Evolutionary conservation across 371 early-diverging fungal genomes (phyloP).

Genomic region (Mucor saturninus): DNA sequence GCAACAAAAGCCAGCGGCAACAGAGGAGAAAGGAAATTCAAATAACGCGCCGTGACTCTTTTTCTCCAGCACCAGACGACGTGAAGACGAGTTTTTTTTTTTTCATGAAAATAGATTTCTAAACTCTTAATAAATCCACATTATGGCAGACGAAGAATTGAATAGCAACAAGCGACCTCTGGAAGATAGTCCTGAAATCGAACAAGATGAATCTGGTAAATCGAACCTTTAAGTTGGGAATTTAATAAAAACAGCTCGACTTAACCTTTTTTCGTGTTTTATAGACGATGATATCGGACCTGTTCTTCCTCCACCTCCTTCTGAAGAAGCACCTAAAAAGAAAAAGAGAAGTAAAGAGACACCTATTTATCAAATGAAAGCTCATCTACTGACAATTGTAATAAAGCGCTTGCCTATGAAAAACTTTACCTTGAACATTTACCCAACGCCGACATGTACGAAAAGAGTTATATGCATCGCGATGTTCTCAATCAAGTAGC

Average conservation of each 20-base stretch:
- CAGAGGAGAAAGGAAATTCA: too few relatives aligned
- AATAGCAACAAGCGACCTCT: conserved; percentile 34
- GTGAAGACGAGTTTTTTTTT: too few relatives aligned
- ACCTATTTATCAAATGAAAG: neutral
- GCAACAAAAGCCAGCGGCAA: too few relatives aligned
- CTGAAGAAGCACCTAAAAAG: conserved; percentile 36
- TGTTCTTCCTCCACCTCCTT: conserved; percentile 38
- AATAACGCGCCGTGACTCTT: too few relatives aligned
- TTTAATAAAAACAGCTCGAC: neutral
- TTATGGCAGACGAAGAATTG: conserved; percentile 26
- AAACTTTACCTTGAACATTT: conserved; percentile 74
- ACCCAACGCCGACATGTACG: conserved; percentile 90
- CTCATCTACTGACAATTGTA: neutral
- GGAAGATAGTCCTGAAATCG: conserved; percentile 12
- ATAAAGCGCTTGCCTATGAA: conserved; percentile 74
- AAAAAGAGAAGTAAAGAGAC: conserved; percentile 41
- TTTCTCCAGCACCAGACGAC: too few relatives aligned
- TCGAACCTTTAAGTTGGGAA: neutral
- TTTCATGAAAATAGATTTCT: too few relatives aligned
- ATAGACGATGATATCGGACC: conserved; percentile 50
- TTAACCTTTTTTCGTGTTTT: neutral
- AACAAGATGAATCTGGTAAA: conserved; percentile 29
- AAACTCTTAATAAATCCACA: neutral
- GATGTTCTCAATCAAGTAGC: conserved; percentile 81
- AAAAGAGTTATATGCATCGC: conserved; percentile 94